Percentiles rank a stretch among this genome's conserved stretches.
phyloP scores from a whole-genome alignment of 2,329 filamentous ascomycete genomes.

The Exophiala bonariae region DNA sequence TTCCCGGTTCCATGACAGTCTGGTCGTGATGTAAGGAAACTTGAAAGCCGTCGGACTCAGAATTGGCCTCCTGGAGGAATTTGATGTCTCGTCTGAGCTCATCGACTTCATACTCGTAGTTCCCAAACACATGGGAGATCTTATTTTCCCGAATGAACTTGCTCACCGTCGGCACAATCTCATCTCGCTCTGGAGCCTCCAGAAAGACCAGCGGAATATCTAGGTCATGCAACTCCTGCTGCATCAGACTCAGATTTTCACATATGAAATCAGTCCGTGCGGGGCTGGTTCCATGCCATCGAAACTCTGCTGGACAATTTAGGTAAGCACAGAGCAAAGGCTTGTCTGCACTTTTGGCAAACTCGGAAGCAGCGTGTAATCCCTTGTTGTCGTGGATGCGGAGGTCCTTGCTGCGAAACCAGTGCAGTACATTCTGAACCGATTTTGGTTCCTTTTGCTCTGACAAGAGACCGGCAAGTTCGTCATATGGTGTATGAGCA shows the following conservation, averaged over 20 bases:
- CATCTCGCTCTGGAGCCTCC: conserved; percentile 42
- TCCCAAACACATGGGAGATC: conserved; percentile 50
- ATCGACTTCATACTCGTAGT: conserved; percentile 49
- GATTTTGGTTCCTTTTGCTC: conserved; percentile 39
- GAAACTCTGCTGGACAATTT: conserved; percentile 48
- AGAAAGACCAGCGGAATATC: conserved; percentile 52
- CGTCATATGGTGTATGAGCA: conserved; percentile 43
- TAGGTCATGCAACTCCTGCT: conserved; percentile 46
- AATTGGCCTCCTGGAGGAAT: conserved; percentile 37
- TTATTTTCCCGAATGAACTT: conserved; percentile 46
- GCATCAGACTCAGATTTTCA: conserved; percentile 45
- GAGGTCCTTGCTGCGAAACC: conserved; percentile 54
- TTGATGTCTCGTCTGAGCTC: conserved; percentile 48
- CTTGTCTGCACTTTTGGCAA: conserved; percentile 45
- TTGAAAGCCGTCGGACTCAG: conserved; percentile 28
- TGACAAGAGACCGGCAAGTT: conserved; percentile 41
- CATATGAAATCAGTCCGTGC: conserved; percentile 51
- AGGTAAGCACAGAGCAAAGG: conserved; percentile 49
- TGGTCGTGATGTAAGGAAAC: conserved; percentile 51
- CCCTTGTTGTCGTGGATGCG: conserved; percentile 52
- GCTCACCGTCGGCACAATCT: conserved; percentile 43
- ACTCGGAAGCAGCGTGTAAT: conserved; percentile 46
- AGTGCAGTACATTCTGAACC: conserved; percentile 47
- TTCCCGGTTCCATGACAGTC: conserved; percentile 48
- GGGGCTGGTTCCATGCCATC: conserved; percentile 52